phyloP scores from a whole-genome alignment of 139 green algal species.

The Tetradesmus obliquus region DNA sequence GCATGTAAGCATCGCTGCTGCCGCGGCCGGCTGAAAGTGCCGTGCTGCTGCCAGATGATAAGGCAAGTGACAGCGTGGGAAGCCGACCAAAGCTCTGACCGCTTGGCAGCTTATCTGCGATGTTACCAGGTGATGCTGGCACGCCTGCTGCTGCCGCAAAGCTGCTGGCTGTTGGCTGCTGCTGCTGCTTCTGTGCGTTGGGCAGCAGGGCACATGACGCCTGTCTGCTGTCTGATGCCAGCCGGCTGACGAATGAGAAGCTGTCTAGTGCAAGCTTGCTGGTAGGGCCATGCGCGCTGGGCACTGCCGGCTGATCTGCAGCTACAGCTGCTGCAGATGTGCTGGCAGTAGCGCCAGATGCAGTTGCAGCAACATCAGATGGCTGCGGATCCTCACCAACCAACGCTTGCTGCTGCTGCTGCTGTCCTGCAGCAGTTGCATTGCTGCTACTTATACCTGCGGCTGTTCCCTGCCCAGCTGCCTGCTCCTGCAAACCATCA shows the following conservation, averaged over 20 bases:
- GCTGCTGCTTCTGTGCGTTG: neutral
- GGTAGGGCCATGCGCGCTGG: neutral
- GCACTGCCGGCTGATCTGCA: too few relatives aligned
- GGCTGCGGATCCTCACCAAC: neutral
- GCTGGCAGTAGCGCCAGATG: neutral
- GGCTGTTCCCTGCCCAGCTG: neutral
- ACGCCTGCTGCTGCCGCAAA: neutral
- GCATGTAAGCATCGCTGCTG: neutral
- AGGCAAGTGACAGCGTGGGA: neutral
- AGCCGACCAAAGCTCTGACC: neutral
- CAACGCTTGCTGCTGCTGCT: constrained; percentile 7
- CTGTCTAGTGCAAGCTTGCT: neutral
- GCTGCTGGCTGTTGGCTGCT: neutral
- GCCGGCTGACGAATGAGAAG: neutral
- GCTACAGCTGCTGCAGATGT: neutral
- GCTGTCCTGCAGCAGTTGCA: neutral
- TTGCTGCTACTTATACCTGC: neutral
- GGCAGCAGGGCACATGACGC: neutral
- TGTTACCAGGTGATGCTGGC: neutral
- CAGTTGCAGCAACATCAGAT: neutral
- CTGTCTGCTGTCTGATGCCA: neutral
- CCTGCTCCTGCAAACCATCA: neutral
- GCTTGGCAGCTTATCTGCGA: neutral
- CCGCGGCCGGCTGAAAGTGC: neutral
- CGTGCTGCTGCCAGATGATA: neutral